These are phyloP conservation scores for Mercurialis annua DNA, from an alignment of 345 rosid genomes.

Conservation along the genomic window DNA sequence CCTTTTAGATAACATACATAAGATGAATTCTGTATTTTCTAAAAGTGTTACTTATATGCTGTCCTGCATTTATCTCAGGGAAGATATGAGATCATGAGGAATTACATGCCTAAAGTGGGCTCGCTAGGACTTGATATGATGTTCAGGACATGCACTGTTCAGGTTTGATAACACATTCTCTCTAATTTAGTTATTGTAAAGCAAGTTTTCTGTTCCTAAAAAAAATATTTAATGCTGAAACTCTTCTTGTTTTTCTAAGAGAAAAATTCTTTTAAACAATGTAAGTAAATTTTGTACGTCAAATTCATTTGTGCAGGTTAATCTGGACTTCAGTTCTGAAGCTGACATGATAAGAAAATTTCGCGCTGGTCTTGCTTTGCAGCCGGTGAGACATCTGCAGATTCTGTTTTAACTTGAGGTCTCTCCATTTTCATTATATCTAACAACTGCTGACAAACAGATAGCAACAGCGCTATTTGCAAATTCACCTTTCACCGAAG, in stretches of 20 bases:
- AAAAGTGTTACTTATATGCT: constrained; percentile 19
- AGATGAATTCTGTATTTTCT: neutral
- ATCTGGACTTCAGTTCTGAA: constrained; percentile 92
- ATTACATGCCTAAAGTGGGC: constrained; percentile 99
- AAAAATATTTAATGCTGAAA: neutral
- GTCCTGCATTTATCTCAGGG: constrained; percentile 58
- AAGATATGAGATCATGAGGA: constrained; percentile 94
- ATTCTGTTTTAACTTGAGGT: constrained; percentile 12
- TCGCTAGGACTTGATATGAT: constrained; percentile 95
- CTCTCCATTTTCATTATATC: constrained; percentile 21
- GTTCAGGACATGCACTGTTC: constrained; percentile 98
- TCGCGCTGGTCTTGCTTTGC: constrained; percentile 93
- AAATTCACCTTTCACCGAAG: constrained; percentile 96
- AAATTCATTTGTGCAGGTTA: constrained; percentile 54
- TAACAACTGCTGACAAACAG: constrained; percentile 49
- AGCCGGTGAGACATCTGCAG: constrained; percentile 63
- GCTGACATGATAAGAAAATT: constrained; percentile 98
- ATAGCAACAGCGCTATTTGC: constrained; percentile 98
- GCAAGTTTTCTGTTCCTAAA: constrained; percentile 7
- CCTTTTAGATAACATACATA: neutral
- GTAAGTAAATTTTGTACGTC: neutral
- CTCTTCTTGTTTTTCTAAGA: constrained; percentile 5
- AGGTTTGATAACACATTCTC: constrained; percentile 49
- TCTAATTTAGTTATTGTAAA: constrained; percentile 11
- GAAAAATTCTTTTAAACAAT: neutral